phyloP scores from a whole-genome alignment of 2,329 filamentous ascomycete genomes.

The Neofusicoccum laricinum region DNA sequence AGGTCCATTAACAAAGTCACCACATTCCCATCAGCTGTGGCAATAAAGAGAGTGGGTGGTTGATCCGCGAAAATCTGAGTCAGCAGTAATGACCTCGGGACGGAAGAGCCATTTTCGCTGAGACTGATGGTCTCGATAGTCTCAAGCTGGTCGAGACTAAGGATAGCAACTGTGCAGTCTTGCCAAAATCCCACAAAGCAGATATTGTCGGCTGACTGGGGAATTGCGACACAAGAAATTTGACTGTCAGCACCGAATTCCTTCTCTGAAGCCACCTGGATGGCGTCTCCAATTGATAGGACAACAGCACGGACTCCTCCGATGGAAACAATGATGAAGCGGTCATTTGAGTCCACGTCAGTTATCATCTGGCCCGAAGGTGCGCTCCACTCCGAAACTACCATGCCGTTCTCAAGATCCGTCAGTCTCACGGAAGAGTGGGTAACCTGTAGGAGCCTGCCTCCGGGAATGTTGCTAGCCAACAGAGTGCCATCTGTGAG shows the following conservation, averaged over 20 bases:
- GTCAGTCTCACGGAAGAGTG: conserved; percentile 60
- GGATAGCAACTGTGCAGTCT: conserved; percentile 72
- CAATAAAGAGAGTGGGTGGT: conserved; percentile 76
- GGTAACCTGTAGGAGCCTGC: conserved; percentile 74
- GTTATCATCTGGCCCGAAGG: conserved; percentile 60
- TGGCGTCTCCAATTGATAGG: conserved; percentile 58
- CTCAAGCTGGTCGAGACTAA: conserved; percentile 65
- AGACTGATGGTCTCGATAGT: conserved; percentile 57
- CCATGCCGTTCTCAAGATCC: conserved; percentile 54
- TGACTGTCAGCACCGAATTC: conserved; percentile 67
- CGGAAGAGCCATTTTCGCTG: conserved; percentile 58
- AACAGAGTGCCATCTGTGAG: conserved; percentile 72
- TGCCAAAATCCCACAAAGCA: conserved; percentile 88
- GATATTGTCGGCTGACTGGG: conserved; percentile 59
- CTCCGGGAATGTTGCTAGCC: conserved; percentile 62
- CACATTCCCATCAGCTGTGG: conserved; percentile 89
- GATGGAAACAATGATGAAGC: conserved; percentile 69
- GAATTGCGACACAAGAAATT: conserved; percentile 79
- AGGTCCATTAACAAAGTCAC: conserved; percentile 74
- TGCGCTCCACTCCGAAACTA: conserved; percentile 59
- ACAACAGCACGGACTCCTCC: conserved; percentile 71
- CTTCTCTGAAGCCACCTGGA: conserved; percentile 59
- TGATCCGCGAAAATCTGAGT: conserved; percentile 69
- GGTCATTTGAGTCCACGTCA: conserved; percentile 70
- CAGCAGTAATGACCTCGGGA: conserved; percentile 78